Evolutionary conservation across 2,329 filamentous ascomycete species (phyloP).

Genomic region (Botrytis aclada): DNA sequence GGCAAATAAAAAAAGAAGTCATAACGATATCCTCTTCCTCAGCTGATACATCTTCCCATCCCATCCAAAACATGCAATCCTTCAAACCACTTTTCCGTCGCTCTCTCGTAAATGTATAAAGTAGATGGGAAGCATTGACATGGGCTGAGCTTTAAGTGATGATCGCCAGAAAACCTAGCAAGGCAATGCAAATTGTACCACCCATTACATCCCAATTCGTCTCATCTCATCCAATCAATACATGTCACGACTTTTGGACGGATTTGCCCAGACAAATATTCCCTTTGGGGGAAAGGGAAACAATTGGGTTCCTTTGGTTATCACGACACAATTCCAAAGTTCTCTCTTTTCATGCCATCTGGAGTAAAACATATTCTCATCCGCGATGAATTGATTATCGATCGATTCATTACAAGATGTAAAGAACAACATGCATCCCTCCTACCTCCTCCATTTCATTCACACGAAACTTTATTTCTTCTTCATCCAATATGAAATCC

Average conservation of each 20-base stretch:
- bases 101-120: conserved; percentile 6
- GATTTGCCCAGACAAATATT: not conserved
- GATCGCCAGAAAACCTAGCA: conserved; percentile 4
- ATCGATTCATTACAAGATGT: not conserved
- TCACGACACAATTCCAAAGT: not conserved
- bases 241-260: not conserved
- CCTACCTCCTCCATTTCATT: not conserved
- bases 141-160: conserved; percentile 7
- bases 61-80: conserved; percentile 2
- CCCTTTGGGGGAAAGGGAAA: not conserved
- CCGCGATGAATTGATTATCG: too few relatives aligned
- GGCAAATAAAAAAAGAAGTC: not conserved
- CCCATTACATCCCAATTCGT: not conserved
- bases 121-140: conserved; percentile 6
- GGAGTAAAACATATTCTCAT: not conserved
- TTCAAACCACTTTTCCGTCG: not conserved
- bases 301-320: not conserved
- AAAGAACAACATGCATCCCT: not conserved
- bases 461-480: not conserved
- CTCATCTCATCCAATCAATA: conserved; percentile 6
- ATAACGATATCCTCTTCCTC: not conserved
- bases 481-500: not conserved
- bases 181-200: conserved; percentile 1
- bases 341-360: not conserved
- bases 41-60: conserved; percentile 1